Evolutionary conservation across 2,329 filamentous ascomycete species (phyloP), one percentile per base, ranked within the genome.

Genomic region (Beauveria varroae): DNA sequence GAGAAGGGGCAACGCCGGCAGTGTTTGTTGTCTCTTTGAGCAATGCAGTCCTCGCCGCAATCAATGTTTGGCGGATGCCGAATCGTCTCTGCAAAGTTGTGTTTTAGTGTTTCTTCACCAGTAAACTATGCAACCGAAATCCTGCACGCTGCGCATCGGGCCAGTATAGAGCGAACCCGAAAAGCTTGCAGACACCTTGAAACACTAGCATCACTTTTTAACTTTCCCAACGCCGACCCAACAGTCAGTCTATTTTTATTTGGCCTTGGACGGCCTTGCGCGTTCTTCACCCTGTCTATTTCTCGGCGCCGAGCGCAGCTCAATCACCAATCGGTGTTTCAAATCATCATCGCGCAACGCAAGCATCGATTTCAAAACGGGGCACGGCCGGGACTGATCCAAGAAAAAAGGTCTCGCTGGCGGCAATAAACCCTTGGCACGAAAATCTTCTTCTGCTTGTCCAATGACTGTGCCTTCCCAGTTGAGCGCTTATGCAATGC

Each of bases 151-250:
- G 18, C 16, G 14, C 26, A 34, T 40, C 6, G 14, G 18, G 20
- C 18, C 22, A 47, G n/a, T 3, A 8, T 12, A 43, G 26, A 50
- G 34, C 14, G n/a, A 41, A 14, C 16, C 16, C 22, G 30, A 18
- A 24, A 28, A 49, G 24, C 18, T 37, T n/a, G 16, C 6, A 34
- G 24, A 20, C 26, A 43, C 44, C 40, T 34, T 59, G 57, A 59
- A 59, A 59, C 57, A 59, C 47, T 59, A 59, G 57, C 57, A 59
- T 51, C 57, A 59, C 18, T 52, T 59, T 58, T 58, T 16, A 24
- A 57, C 55, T 50, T 50, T 57, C 22, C 3, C 28, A 7, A 30
- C 34, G 18, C 56, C 18, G 22, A 26, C 22, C 3, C 3, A 58
- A 18, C 34, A 34, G 30, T 14, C 30, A 2, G n/a, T 51, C 24